Conservation (phyloP, 257 asterid species). For the Osmanthus fragrans region DNA sequence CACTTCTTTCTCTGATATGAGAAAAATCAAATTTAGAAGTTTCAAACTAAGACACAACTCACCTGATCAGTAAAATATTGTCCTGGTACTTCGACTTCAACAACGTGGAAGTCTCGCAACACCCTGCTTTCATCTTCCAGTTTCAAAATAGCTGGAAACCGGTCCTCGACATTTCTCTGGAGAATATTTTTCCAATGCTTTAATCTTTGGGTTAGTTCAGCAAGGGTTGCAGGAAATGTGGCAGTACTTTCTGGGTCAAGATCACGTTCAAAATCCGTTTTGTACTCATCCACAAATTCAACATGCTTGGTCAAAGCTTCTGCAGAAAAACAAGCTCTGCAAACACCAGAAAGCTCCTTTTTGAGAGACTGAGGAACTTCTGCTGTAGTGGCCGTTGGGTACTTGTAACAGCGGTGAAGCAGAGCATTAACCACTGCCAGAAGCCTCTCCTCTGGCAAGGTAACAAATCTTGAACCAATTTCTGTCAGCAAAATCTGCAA, state of each 20-base stretch:
- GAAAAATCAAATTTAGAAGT: neutral
- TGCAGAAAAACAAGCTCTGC: slow-evolving; percentile 98
- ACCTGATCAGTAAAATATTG: slow-evolving; percentile 98
- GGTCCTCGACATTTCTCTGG: slow-evolving; percentile 95
- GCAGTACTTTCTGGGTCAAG: slow-evolving; percentile 96
- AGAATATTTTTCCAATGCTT: slow-evolving; percentile 98
- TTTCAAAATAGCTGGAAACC: slow-evolving; percentile 95
- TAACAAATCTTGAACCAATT: slow-evolving; percentile 96
- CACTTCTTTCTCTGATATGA: neutral
- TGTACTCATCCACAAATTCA: slow-evolving; percentile 95
- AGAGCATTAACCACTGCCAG: slow-evolving; percentile 97
- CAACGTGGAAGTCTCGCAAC: slow-evolving; percentile 90
- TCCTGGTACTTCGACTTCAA: slow-evolving; percentile 99
- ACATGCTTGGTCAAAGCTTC: slow-evolving; percentile 99
- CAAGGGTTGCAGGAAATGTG: slow-evolving; percentile 92
- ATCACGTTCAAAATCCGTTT: slow-evolving; percentile 95
- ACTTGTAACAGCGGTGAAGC: slow-evolving; percentile 99
- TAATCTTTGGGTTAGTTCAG: slow-evolving; percentile 88
- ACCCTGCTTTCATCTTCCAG: slow-evolving; percentile 99
- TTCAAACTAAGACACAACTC: neutral
- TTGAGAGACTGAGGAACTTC: slow-evolving; percentile 98
- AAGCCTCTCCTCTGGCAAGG: slow-evolving; percentile 96
- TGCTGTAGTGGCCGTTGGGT: slow-evolving; percentile 97
- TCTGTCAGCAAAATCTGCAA: slow-evolving; percentile 89
- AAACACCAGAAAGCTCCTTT: slow-evolving; percentile 99